Base-by-base conservation (phyloP, 2,329 filamentous ascomycete genomes). In the Claviceps fusiformis region DNA sequence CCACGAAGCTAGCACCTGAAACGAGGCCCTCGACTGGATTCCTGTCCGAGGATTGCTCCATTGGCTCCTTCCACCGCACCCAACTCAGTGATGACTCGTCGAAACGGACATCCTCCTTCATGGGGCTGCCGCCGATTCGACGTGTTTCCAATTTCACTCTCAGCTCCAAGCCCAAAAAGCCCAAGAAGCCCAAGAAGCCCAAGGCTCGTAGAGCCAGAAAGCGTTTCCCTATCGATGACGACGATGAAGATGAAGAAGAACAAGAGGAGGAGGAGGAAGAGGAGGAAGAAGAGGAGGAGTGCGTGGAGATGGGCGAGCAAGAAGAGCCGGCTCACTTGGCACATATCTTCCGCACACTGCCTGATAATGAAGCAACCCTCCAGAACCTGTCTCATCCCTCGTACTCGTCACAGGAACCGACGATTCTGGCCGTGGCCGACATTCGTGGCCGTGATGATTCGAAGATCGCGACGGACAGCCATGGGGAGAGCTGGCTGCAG, bases 51-150 rank as follows among this genome's bases (percentile, higher is more conserved):
- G 56, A 58, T 27, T 50, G 52, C 27, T 53, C 53, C 17, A 50
- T 56, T 33, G 56, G 19, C 15, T 49, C 56, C 5, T 57, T 58
- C 19, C 60, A 58, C 46, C 53, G 57, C 54, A 59, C 50, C 47
- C 55, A 27, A 53, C 57, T 53, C 35, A 55, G 56, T 11, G 62
- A 63, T 50, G 60, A 60, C n/a, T 68, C 72, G 41, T n/a, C n/a
- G n/a, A 67, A 71, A 44, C 71, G 75, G 37, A 68, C 72, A 11
- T 70, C 75, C 1, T 80, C 78, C 1, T 83, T 83, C 58, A 68
- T 76, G 27, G 78, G 78, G 1, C 65, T 85, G 43, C 81, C 81
- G 3, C 79, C 78, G 1, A 81, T 84, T 56, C 74, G 79, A 49
- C 73, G 79, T 37, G 75, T 73, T 15, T 83, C 81, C 17, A 79